Evolutionary conservation across 2,329 filamentous ascomycete species (phyloP).

Genomic region (Fusarium lateritium): DNA sequence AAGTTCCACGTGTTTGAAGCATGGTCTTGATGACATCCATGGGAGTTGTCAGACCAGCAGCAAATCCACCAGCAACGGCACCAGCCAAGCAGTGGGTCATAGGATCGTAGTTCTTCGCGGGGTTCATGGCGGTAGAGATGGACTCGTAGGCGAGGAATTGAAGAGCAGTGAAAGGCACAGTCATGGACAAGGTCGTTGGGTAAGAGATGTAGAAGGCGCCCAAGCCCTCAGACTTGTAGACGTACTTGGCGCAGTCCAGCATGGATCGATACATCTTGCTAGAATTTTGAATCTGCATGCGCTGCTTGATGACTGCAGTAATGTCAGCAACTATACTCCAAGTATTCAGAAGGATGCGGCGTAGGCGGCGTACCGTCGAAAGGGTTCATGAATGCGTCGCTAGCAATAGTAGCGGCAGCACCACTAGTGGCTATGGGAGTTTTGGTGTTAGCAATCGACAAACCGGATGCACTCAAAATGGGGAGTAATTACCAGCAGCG

Average conservation of each 20-base stretch:
- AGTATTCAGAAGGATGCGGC: constrained; percentile 44
- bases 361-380: constrained; percentile 84
- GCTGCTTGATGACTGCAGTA: constrained; percentile 91
- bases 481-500: constrained; percentile 79
- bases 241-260: constrained; percentile 86
- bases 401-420: constrained; percentile 94
- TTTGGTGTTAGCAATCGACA: constrained; percentile 22
- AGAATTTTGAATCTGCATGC: constrained; percentile 99
- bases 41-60: constrained; percentile 93
- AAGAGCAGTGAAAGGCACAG: constrained; percentile 95
- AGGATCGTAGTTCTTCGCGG: constrained; percentile 87
- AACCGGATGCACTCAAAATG: neutral
- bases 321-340: constrained; percentile 12
- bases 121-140: constrained; percentile 94
- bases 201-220: constrained; percentile 98
- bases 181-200: constrained; percentile 98
- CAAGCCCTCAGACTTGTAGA: constrained; percentile 90
- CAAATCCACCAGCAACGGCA: constrained; percentile 92
- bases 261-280: constrained; percentile 87
- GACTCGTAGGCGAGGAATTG: constrained; percentile 99
- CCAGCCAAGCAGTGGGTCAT: constrained; percentile 94
- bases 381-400: constrained; percentile 98
- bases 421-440: constrained; percentile 82
- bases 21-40: constrained; percentile 99
- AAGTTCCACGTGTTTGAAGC: constrained; percentile 91